Percentiles rank a stretch among this genome's conserved stretches.
These are phyloP conservation scores for Psidium friedrichsthalianum DNA, from an alignment of 345 rosid species.

Conservation along the genomic window DNA sequence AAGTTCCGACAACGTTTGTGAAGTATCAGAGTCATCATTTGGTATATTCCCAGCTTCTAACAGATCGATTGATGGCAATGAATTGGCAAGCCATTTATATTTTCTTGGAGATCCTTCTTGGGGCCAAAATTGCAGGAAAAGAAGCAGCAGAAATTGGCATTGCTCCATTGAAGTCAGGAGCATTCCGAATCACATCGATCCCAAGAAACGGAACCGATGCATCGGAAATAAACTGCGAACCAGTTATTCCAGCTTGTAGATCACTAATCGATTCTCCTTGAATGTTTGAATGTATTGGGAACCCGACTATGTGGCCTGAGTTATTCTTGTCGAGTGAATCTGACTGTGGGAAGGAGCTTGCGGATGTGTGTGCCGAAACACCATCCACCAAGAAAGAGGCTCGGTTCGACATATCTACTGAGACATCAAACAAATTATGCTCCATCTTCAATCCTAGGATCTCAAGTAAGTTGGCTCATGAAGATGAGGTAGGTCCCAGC, in stretches of 20 bases:
- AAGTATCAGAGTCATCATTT: slow-evolving; percentile 7
- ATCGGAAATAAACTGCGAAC: slow-evolving; percentile 3
- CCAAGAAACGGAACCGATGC: slow-evolving; percentile 12
- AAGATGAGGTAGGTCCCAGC: background rate
- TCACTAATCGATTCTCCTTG: slow-evolving; percentile 18
- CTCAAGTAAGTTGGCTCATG: background rate
- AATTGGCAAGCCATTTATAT: slow-evolving; percentile 5
- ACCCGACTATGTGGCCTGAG: slow-evolving; percentile 7
- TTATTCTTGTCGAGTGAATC: slow-evolving; percentile 15
- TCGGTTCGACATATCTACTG: slow-evolving; percentile 19
- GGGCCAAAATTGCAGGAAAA: slow-evolving; percentile 15
- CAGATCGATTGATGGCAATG: slow-evolving; percentile 4
- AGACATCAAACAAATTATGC: slow-evolving; percentile 31
- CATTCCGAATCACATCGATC: slow-evolving; percentile 18
- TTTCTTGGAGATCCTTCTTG: slow-evolving; percentile 28
- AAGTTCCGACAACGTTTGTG: slow-evolving; percentile 14
- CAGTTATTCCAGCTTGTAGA: background rate
- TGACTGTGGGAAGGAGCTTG: slow-evolving; percentile 13
- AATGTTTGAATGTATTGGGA: slow-evolving; percentile 13
- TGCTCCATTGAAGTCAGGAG: slow-evolving; percentile 25
- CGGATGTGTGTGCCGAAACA: slow-evolving; percentile 1
- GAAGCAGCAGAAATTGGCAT: slow-evolving; percentile 9
- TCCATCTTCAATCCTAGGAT: slow-evolving; percentile 17
- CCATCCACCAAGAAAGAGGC: slow-evolving; percentile 19
- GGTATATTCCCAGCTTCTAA: slow-evolving; percentile 16